phyloP scores from a whole-genome alignment of 257 asterid species.

The Plantago ovata region DNA sequence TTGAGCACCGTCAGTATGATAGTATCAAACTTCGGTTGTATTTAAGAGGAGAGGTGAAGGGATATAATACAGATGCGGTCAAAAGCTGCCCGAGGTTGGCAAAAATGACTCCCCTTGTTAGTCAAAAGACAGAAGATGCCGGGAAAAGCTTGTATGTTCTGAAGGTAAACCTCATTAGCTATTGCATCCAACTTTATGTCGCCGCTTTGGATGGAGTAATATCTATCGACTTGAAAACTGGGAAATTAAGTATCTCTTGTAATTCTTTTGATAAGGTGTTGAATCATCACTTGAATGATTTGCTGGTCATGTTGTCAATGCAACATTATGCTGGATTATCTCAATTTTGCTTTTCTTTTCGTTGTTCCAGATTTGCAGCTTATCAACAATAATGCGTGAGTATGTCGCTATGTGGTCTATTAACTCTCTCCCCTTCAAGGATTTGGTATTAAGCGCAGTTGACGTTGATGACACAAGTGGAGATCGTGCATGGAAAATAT shows the following conservation, averaged over 20 bases:
- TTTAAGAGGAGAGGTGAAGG: slow-evolving; percentile 65
- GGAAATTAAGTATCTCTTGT: background rate
- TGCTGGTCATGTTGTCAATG: background rate
- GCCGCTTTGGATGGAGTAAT: slow-evolving; percentile 1
- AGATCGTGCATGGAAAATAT: slow-evolving; percentile 89
- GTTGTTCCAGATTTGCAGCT: slow-evolving; percentile 70
- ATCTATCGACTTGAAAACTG: slow-evolving; percentile 6
- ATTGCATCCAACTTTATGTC: background rate
- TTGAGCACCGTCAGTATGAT: slow-evolving; percentile 81
- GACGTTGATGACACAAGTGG: slow-evolving; percentile 41
- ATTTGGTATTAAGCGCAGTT: slow-evolving; percentile 70
- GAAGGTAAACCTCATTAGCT: slow-evolving; percentile 47
- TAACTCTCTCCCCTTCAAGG: slow-evolving; percentile 77
- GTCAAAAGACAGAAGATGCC: slow-evolving; percentile 23
- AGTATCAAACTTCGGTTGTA: slow-evolving; percentile 62
- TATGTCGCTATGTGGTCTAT: slow-evolving; percentile 82
- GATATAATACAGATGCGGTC: slow-evolving; percentile 43
- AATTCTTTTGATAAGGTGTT: slow-evolving; percentile 15
- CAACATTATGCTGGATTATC: slow-evolving; percentile 8
- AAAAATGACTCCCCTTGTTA: slow-evolving; percentile 55
- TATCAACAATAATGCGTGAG: slow-evolving; percentile 93
- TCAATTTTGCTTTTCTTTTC: slow-evolving; percentile 5
- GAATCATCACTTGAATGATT: slow-evolving; percentile 8
- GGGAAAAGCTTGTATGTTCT: slow-evolving; percentile 29
- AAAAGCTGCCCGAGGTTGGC: slow-evolving; percentile 56